Base-by-base conservation (phyloP, 208 protist species). In the Naegleria lovaniensis region DNA sequence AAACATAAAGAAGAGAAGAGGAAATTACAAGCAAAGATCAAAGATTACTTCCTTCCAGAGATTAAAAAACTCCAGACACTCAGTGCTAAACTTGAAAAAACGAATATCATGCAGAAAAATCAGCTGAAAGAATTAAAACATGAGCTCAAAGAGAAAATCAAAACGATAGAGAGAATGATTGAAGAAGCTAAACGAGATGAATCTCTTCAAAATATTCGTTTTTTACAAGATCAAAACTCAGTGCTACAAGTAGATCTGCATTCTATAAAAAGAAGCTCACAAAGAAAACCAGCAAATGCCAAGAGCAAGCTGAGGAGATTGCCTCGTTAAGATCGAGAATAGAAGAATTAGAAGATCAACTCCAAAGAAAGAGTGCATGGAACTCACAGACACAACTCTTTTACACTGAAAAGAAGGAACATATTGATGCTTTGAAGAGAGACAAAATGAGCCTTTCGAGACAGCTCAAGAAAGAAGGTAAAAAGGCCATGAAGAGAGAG, bases 401-500 rank as follows among this genome's bases (percentile, higher is more conserved):
- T 79, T 79, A 79, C 25, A 79, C 67, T 36, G 67, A 79, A 79
- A 79, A 79, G 67, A 79, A 79, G n/a, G 67, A 79, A 9, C 29
- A 79, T n/a, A 79, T 79, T 6, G 67, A 79, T 29, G 3, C 9
- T 36, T 79, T 79, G 9, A 79, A 79, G 67, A 29, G 67, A 6
- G 67, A 79, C 1, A 79, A 79, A 9, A 36, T 79, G 67, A 9
- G 6, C 5, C 16, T 79, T 33, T 36, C 67, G 7, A 25, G 67
- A 79, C 67, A 79, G n/a, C 29, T 79, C 9, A 29, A 36, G n/a
- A 79, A 36, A 36, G 67, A 79, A 9, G 9, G 29, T 9, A 79
- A 79, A 36, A 29, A 36, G n/a, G 67, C 67, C 7, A 79, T 33
- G 16, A 79, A 79, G n/a, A 25, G 67, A 36, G 67, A 79, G 9